A percentile compares a stretch with the other conserved stretches of the same genome.
These are phyloP conservation scores for Pestalotiopsis sp. DNA, from an alignment of 2,329 filamentous ascomycete species.

Conservation along the genomic window DNA sequence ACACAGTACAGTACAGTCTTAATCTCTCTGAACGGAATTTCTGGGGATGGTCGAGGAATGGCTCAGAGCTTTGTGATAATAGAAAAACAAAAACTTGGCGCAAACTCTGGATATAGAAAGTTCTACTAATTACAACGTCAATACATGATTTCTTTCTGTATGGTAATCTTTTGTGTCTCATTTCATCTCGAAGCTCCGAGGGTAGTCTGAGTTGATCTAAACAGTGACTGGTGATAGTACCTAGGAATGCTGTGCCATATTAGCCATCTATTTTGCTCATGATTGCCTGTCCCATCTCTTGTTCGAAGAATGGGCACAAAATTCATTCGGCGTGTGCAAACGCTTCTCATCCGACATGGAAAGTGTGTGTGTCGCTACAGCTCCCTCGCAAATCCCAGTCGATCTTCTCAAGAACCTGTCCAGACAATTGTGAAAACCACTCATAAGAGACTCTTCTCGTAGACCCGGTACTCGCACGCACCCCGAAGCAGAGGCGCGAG, in stretches of 20 bases:
- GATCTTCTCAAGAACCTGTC: too few relatives aligned
- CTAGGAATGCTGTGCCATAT: too few relatives aligned
- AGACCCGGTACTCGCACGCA: constrained; percentile 26
- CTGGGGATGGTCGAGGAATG: neutral
- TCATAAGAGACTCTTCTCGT: constrained; percentile 26
- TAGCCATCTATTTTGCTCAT: too few relatives aligned
- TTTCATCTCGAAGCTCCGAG: neutral
- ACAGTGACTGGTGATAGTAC: too few relatives aligned
- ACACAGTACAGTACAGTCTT: neutral
- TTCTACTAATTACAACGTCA: neutral
- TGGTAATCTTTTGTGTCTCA: neutral
- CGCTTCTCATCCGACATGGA: too few relatives aligned
- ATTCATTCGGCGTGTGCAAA: too few relatives aligned
- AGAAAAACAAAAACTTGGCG: neutral
- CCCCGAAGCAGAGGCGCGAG: constrained; percentile 24
- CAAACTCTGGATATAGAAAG: neutral
- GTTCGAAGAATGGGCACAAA: too few relatives aligned
- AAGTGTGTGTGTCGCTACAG: too few relatives aligned
- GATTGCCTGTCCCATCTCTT: too few relatives aligned
- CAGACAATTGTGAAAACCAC: too few relatives aligned
- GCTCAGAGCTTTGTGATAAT: neutral
- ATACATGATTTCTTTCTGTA: neutral
- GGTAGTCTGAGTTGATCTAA: too few relatives aligned
- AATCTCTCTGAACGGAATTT: neutral
- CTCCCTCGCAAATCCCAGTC: too few relatives aligned